phyloP scores from a whole-genome alignment of 2,329 filamentous ascomycete species.

The Bipolaris bicolor region DNA sequence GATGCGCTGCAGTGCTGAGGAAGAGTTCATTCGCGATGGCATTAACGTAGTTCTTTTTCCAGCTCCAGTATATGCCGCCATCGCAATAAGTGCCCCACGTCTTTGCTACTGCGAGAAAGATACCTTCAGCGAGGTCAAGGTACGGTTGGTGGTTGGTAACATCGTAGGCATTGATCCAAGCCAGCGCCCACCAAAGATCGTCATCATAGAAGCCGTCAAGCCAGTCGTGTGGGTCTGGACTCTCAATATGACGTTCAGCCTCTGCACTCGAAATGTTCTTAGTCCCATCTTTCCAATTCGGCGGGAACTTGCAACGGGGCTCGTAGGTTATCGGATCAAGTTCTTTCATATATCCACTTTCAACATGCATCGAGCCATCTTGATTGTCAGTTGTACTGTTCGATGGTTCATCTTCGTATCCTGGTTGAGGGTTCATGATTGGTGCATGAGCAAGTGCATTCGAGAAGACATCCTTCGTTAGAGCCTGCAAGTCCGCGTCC shows the following conservation, averaged over 20 bases:
- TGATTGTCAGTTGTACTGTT: slow-evolving; percentile 12
- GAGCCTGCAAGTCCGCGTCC: slow-evolving; percentile 43
- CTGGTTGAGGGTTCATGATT: slow-evolving; percentile 38
- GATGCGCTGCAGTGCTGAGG: slow-evolving; percentile 60
- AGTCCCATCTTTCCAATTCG: slow-evolving; percentile 24
- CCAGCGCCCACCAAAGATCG: slow-evolving; percentile 59
- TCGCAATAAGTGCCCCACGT: slow-evolving; percentile 50
- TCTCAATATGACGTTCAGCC: slow-evolving; percentile 11
- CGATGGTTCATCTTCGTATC: slow-evolving; percentile 25
- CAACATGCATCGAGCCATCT: background rate
- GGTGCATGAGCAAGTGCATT: slow-evolving; percentile 51
- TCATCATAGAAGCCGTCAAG: slow-evolving; percentile 59
- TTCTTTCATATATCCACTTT: slow-evolving; percentile 32
- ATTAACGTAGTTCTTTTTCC: slow-evolving; percentile 54
- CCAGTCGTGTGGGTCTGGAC: slow-evolving; percentile 38
- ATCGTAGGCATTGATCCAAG: slow-evolving; percentile 63
- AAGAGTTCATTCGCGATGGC: slow-evolving; percentile 66
- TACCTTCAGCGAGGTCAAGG: slow-evolving; percentile 54
- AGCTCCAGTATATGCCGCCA: slow-evolving; percentile 59
- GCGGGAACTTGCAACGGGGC: slow-evolving; percentile 27
- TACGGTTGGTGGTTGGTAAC: slow-evolving; percentile 55
- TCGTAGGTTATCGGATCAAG: slow-evolving; percentile 25
- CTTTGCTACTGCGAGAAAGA: slow-evolving; percentile 56
- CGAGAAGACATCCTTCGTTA: slow-evolving; percentile 51
- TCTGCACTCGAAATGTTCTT: slow-evolving; percentile 12